phyloP scores from a whole-genome alignment of 148 eudicot genomes.

The Amaranthus palmeri region DNA sequence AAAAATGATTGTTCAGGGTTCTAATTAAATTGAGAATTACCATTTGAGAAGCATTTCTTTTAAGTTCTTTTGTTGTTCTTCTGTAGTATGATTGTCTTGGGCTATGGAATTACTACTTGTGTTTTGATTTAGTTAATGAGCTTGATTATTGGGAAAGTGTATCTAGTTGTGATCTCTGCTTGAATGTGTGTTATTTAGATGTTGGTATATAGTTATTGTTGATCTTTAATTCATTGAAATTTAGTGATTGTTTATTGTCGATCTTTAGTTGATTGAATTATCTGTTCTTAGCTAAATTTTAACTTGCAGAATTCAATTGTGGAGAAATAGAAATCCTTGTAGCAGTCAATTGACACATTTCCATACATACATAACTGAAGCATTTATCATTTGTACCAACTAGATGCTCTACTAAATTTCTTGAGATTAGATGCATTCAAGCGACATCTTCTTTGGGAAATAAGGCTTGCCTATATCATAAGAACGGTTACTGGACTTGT shows the following conservation, averaged over 20 bases:
- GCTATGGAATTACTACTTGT: not conserved
- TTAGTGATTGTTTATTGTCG: not conserved
- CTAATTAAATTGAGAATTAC: slow-evolving; percentile 1
- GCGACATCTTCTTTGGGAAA: not conserved
- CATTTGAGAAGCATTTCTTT: not conserved
- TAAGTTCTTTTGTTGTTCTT: not conserved
- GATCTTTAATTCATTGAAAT: not conserved
- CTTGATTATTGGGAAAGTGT: slow-evolving; percentile 3
- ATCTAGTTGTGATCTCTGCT: slow-evolving; percentile 6
- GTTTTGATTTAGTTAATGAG: not conserved
- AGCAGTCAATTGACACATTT: not conserved
- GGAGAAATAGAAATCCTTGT: not conserved
- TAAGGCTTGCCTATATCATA: not conserved
- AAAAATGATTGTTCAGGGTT: not conserved
- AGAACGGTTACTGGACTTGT: not conserved
- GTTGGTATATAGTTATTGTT: not conserved
- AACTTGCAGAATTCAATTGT: not conserved
- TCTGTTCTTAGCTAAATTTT: not conserved
- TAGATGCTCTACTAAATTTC: not conserved
- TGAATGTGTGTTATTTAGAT: not conserved
- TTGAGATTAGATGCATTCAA: not conserved
- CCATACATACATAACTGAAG: not conserved
- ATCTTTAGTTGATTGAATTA: not conserved
- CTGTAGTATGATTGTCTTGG: slow-evolving; percentile 1
- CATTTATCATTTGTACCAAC: not conserved